phyloP scores from a whole-genome alignment of 768 basidiomycete species.

The Pisolithus orientalis region DNA sequence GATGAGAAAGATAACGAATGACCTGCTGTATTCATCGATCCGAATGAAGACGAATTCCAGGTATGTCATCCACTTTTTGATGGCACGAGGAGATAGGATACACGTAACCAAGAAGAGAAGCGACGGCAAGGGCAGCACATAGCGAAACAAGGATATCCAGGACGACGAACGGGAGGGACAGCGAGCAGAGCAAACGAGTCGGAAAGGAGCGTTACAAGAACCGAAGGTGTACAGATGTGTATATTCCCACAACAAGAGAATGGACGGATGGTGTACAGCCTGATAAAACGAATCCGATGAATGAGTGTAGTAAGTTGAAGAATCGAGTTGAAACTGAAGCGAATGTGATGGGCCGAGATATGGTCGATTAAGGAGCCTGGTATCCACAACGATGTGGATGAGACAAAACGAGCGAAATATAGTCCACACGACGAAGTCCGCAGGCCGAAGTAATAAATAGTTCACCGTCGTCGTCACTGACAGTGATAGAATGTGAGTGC shows the following conservation, averaged over 20 bases:
- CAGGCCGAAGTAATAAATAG: neutral
- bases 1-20: too few species aligned
- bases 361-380: neutral
- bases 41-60: too few species aligned
- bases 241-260: conserved; percentile 1
- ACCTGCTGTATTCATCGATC: too few species aligned
- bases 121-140: neutral
- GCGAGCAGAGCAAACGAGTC: neutral
- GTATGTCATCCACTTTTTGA: too few species aligned
- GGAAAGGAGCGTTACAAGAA: neutral
- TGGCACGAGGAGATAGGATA: neutral
- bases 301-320: neutral
- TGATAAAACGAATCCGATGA: neutral
- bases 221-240: neutral
- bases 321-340: neutral
- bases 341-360: neutral
- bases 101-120: neutral
- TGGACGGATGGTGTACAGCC: neutral
- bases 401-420: neutral
- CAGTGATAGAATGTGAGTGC: too few species aligned
- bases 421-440: neutral
- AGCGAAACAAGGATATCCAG: neutral
- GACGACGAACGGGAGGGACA: neutral
- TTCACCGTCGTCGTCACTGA: neutral
- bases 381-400: neutral